Base-by-base conservation (phyloP, 495 filamentous ascomycete species). In the Saxispiralis lemnorum region DNA sequence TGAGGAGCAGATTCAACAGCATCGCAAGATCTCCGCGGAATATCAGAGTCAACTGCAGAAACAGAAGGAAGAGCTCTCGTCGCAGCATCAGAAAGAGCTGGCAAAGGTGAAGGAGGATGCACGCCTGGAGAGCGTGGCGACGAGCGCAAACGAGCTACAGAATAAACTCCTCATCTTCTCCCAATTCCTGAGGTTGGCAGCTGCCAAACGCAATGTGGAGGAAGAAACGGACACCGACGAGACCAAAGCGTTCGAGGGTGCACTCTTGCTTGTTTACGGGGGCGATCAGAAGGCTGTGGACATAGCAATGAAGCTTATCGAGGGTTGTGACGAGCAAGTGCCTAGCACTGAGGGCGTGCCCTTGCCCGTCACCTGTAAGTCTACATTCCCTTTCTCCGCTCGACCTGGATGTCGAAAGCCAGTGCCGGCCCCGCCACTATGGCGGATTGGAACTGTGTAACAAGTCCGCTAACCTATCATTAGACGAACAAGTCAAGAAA, bases 161-260 rank as follows among this genome's bases (percentile, higher is more conserved):
- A 61, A 72, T 32, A 62, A 60, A 19, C 44, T 66, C 32, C 56
- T 67, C 3, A 53, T 57, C 10, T 54, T 67, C 35, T 64, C 60
- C 0, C 55, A 61, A 35, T 67, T 67, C 57, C 43, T 67, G 37
- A 42, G 62, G 37, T 67, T 72, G 46, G 69, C 74, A 30, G 69
- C 68, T 12, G 72, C 75, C 15, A 69, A 78, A 28, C 19, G 75
- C 67, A 74, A 72, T 45, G 64, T 64, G 28, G 73, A 67, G 39
- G 75, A 68, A 37, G 71, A 72, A 36, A 72, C 79, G 52, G 68
- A 75, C 15, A 58, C 66, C 2, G 76, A 81, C 30, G 83, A 94
- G 61, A 82, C 73, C 54, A 73, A 73, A 61, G 89, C 86, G 35
- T 80, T 96, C 46, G 92, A 99, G 62, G 84, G 82, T 40, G 78